A percentile compares a stretch with the other conserved stretches of the same genome.
Evolutionary conservation across 1,139 yeast genomes (phyloP).

Genomic region (Candida sp.): DNA sequence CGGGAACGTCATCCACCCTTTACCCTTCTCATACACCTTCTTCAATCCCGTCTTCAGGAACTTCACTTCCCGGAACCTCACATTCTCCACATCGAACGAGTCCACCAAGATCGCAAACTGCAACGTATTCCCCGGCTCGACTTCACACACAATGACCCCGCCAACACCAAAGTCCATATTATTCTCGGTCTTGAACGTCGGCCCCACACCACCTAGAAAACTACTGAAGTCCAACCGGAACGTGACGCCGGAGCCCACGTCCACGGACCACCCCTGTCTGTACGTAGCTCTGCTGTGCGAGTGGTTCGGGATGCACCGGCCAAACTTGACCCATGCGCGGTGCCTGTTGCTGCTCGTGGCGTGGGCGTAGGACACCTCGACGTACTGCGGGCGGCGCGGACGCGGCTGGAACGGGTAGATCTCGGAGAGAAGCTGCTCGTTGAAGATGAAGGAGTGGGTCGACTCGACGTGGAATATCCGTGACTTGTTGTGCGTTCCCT

Average conservation of each 20-base stretch:
- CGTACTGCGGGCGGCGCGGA: neutral
- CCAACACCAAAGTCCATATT: slow-evolving; percentile 18
- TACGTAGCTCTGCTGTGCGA: slow-evolving; percentile 19
- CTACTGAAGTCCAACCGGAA: slow-evolving; percentile 18
- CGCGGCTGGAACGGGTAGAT: neutral
- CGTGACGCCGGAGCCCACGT: slow-evolving; percentile 17
- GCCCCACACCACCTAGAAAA: slow-evolving; percentile 17
- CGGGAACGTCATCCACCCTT: slow-evolving; percentile 21
- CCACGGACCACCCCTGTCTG: slow-evolving; percentile 28
- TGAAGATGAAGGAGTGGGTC: slow-evolving; percentile 8
- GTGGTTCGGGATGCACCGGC: slow-evolving; percentile 14
- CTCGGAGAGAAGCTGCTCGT: slow-evolving; percentile 5
- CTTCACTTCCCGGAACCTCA: slow-evolving; percentile 19
- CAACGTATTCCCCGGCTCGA: slow-evolving; percentile 21
- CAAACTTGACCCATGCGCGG: slow-evolving; percentile 6
- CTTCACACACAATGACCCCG: slow-evolving; percentile 25
- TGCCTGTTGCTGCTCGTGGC: neutral
- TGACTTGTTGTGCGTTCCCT: neutral
- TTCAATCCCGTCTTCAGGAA: slow-evolving; percentile 16
- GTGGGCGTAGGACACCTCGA: neutral
- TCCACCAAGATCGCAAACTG: slow-evolving; percentile 26
- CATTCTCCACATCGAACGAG: slow-evolving; percentile 17
- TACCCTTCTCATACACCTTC: neutral
- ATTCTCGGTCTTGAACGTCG: slow-evolving; percentile 17
- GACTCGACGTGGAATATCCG: slow-evolving; percentile 4